Conservation (phyloP, 2,329 filamentous ascomycete species). For the Xylariaceae sp. region DNA sequence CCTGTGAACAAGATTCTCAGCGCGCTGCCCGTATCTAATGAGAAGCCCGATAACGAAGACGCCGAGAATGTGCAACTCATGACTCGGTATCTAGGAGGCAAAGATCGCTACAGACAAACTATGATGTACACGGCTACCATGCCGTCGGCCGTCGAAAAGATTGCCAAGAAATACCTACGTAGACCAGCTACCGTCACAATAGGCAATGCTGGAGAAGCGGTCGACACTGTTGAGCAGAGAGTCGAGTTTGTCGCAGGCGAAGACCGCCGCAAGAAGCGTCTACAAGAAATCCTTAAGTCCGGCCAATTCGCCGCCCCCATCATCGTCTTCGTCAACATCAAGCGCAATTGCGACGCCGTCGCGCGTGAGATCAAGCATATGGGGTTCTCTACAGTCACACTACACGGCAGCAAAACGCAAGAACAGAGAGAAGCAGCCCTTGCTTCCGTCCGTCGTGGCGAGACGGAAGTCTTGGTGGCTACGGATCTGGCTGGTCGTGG, state of each 20-base stretch:
- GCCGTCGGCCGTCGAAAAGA: constrained; percentile 86
- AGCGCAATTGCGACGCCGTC: constrained; percentile 94
- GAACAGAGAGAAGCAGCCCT: constrained; percentile 95
- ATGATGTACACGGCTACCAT: constrained; percentile 99
- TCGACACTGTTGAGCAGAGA: constrained; percentile 95
- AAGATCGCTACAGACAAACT: constrained; percentile 85
- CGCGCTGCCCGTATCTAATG: constrained; percentile 84
- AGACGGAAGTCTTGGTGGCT: constrained; percentile 84
- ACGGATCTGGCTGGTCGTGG: constrained; percentile 94
- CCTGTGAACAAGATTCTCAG: constrained; percentile 96
- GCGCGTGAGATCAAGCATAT: constrained; percentile 91
- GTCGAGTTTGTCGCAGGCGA: constrained; percentile 89
- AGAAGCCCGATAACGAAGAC: constrained; percentile 90
- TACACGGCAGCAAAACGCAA: constrained; percentile 95
- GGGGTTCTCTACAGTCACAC: constrained; percentile 83
- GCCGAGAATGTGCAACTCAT: constrained; percentile 85
- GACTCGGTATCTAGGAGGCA: constrained; percentile 70
- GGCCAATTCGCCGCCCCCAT: constrained; percentile 82
- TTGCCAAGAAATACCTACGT: constrained; percentile 94
- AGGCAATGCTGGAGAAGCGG: constrained; percentile 89
- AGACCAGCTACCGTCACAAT: constrained; percentile 92
- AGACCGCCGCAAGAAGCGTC: constrained; percentile 92
- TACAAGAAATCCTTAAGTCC: constrained; percentile 82
- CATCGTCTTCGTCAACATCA: constrained; percentile 99
- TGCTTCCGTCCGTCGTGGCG: constrained; percentile 73